Conservation (phyloP, 1,284 basidiomycete species). For the Pascua sp. region DNA sequence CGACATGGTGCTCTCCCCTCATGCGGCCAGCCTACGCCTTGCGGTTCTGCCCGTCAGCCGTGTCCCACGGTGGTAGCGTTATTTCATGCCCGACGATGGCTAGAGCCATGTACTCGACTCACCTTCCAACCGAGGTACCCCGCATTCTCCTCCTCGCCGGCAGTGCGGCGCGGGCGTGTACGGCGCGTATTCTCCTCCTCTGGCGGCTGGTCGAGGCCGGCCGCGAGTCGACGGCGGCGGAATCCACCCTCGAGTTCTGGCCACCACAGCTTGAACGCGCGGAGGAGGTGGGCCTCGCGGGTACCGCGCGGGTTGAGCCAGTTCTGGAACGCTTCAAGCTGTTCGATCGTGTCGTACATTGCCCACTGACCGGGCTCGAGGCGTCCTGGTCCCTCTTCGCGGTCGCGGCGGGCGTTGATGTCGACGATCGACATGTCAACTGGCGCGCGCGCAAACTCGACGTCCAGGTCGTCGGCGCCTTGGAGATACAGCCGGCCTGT, state of each 20-base stretch:
- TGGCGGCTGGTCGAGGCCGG: conserved; percentile 26
- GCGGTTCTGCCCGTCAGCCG: too few species aligned
- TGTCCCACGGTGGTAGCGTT: too few species aligned
- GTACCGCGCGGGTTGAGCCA: conserved; percentile 92
- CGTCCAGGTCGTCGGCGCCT: conserved; percentile 74
- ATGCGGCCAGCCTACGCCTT: too few species aligned
- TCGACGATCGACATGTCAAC: conserved; percentile 57
- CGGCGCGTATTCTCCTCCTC: conserved; percentile 10
- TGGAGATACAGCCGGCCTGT: conserved; percentile 87
- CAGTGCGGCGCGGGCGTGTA: conserved; percentile 16
- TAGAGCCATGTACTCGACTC: too few species aligned
- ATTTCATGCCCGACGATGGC: too few species aligned
- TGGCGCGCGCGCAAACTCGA: conserved; percentile 56
- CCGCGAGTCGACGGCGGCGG: conserved; percentile 28
- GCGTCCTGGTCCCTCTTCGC: conserved; percentile 70
- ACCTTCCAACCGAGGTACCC: conserved; percentile 40
- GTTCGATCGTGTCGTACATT: conserved; percentile 77
- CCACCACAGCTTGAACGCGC: conserved; percentile 76
- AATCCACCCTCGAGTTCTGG: conserved; percentile 78
- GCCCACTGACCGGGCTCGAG: conserved; percentile 80
- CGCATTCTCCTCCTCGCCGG: conserved; percentile 23
- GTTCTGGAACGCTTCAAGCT: conserved; percentile 75
- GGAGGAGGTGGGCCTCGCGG: conserved; percentile 78
- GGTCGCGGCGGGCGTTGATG: conserved; percentile 55
- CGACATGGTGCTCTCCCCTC: too few species aligned